Evolutionary conservation across 768 basidiomycete species (phyloP).

Genomic region (Dictyophora rubrovolvata): DNA sequence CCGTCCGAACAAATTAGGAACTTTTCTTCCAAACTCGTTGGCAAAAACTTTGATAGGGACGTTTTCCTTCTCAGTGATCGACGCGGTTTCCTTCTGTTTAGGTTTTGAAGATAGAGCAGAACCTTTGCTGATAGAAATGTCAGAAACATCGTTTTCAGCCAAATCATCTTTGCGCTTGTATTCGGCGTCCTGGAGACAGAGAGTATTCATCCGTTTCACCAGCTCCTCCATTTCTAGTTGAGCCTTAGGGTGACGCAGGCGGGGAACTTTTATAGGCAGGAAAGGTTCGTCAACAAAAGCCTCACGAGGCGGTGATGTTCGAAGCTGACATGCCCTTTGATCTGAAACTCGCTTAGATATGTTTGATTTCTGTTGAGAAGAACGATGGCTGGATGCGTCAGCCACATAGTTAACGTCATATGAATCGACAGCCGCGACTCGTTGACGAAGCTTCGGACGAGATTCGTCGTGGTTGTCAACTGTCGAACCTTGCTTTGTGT

Average conservation of each 20-base stretch:
- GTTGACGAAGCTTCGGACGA: background rate
- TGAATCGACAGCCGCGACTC: background rate
- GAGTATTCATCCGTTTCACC: constrained; percentile 36
- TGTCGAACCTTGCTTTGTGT: no score
- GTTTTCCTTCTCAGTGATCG: background rate
- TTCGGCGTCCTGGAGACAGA: constrained; percentile 12
- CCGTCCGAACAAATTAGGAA: constrained; percentile 36
- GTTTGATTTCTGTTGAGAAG: background rate
- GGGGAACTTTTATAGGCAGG: constrained; percentile 29
- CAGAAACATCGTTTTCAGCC: constrained; percentile 1
- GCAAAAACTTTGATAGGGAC: constrained; percentile 14
- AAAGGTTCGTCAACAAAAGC: background rate
- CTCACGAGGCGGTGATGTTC: background rate
- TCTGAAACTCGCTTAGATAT: background rate
- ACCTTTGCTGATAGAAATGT: background rate
- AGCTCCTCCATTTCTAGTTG: constrained; percentile 36
- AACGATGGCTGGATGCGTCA: background rate
- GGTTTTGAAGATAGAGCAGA: background rate
- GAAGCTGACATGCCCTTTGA: background rate
- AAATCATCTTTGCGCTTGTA: constrained; percentile 32
- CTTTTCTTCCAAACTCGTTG: constrained; percentile 23
- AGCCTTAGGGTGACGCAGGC: constrained; percentile 28
- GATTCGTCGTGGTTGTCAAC: background rate
- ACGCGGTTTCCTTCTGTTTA: background rate
- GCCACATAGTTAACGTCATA: background rate